Evolutionary conservation across 345 rosid genomes (phyloP), one percentile per base, ranked within the genome.

Genomic region (Corchorus capsularis): DNA sequence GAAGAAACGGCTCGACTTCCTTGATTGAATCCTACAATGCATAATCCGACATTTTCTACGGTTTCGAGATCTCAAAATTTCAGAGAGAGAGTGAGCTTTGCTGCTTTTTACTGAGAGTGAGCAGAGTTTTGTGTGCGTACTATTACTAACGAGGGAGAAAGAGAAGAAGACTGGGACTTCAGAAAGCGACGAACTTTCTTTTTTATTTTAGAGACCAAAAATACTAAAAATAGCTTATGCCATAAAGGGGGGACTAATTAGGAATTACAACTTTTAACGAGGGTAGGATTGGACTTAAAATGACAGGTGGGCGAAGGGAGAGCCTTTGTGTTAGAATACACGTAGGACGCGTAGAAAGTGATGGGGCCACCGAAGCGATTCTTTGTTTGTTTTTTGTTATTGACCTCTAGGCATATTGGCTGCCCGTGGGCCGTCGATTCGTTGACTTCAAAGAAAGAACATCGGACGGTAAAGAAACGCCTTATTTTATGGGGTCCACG

Each of bases 21-120:
- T 19, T 22, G 65, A 41, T 13, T 27, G 27, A 62, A 2, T 39
- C 14, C 57, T 16, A 67, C 27, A 27, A 66, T 15, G 13, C 35
- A 67, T 5, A 75, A 66, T 45, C 79, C 4, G 72, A 55, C 54
- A 67, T 15, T 67, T 66, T 45, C 34, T 67, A 57, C 64, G 64
- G 64, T 43, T 76, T 57, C 73, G 37, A 76, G 79, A 56, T 45
- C 73, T 67, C 47, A 49, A 66, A 68, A 45, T 43, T 56, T 19
- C 41, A 22, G 41, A 65, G 45, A 11, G 55, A 66, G 52, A 52
- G 71, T 3, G 54, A 46, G 72, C 60, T 9, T 52, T 8, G 32
- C 13, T 27, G 12, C 16, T 27, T 22, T 32, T 12, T 27, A 14
- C 39, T 52, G 56, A 27, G 37, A 32, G 22, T 12, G 41, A 74